Base-by-base conservation (phyloP, 148 eudicot species). In the Heliamphora exappendiculata region DNA sequence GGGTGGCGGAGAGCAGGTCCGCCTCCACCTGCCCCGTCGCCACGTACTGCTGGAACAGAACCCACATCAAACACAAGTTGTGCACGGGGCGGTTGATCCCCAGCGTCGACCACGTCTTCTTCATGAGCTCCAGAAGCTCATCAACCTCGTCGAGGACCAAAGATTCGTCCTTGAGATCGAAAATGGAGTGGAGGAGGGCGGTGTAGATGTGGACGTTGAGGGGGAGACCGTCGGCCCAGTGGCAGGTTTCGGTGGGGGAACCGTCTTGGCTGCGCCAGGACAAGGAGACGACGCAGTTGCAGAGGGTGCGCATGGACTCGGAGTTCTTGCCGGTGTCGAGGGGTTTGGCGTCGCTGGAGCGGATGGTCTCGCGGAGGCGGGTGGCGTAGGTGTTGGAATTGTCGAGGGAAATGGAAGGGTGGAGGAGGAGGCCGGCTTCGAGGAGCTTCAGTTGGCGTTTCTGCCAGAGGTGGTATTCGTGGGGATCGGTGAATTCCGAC, bases 211-310 rank as follows among this genome's bases (percentile, higher is more conserved):
- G 90, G 31, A 91, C 47, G 78, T 95, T 95, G 24, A 95, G 81
- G 14, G 99, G 97, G 78, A 80, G 81, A 0, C 99, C 99, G 36
- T 95, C 99, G 1, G 96, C 96, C 99, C 99, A 92, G 44, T 92
- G 97, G 69, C 92, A 90, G 0, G 86, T 87, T 54, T 90, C 91
- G 1, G 89, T 84, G n/a, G 86, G 74, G 22, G 84, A 83, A 22
- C 84, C 86, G 12, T 83, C 85, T 13, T 62, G 81, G 60, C 85
- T 84, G 16, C 97, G 87, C 90, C 94, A 91, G 0, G 97, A 80
- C 0, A 95, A 72, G 45, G 99, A 84, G 1, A 87, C 85, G 2
- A 91, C 88, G 39, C 85, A 81, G 42, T 87, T 86, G 83, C 83
- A 83, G 7, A 95, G 85, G 7, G 86, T 70, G 53, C 81, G 83